Conservation (phyloP, 495 filamentous ascomycete species). For the Xylaria bambusicola region DNA sequence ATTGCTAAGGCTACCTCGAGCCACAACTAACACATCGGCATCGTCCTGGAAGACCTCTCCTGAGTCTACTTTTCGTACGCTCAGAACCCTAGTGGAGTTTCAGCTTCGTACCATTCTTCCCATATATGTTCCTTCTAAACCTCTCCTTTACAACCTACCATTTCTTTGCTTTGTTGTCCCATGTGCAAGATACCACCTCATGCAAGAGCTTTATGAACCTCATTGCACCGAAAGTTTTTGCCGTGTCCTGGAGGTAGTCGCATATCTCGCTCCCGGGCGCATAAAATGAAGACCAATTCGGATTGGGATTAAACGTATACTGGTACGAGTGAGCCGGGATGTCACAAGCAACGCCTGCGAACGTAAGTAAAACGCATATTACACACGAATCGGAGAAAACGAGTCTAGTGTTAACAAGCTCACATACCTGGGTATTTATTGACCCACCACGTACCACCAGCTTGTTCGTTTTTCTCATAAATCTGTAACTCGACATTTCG, state of each 20-base stretch:
- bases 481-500: slow-evolving; percentile 45
- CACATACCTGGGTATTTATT: slow-evolving; percentile 47
- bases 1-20: slow-evolving; percentile 65
- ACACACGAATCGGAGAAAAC: neutral
- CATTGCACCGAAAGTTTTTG: slow-evolving; percentile 60
- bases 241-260: slow-evolving; percentile 59
- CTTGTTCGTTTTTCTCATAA: slow-evolving; percentile 46
- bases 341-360: slow-evolving; percentile 45
- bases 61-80: slow-evolving; percentile 26
- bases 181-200: slow-evolving; percentile 43
- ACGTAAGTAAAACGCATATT: slow-evolving; percentile 8
- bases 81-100: slow-evolving; percentile 21
- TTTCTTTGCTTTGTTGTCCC: slow-evolving; percentile 57
- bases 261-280: slow-evolving; percentile 65
- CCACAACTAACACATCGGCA: slow-evolving; percentile 63
- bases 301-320: slow-evolving; percentile 67
- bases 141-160: slow-evolving; percentile 42
- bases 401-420: neutral
- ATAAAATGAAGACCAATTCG: slow-evolving; percentile 65
- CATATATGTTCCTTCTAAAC: neutral
- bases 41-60: slow-evolving; percentile 39
- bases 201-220: slow-evolving; percentile 46
- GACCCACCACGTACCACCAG: slow-evolving; percentile 49
- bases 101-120: slow-evolving; percentile 7
- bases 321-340: slow-evolving; percentile 60